These are phyloP conservation scores for Hortiboletus rubellus DNA, from an alignment of 1,284 basidiomycete species.

Conservation along the genomic window DNA sequence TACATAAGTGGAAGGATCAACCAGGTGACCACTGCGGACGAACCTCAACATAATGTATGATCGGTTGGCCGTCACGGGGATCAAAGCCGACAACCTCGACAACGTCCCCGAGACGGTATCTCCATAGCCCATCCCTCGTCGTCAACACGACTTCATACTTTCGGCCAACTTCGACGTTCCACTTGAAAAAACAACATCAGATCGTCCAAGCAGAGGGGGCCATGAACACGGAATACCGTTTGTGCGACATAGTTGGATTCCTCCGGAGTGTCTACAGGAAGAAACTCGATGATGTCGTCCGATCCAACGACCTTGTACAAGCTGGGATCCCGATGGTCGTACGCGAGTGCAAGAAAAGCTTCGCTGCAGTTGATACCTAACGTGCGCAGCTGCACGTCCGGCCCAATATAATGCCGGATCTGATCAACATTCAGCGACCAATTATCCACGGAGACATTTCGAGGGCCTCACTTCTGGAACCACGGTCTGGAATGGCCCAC, in stretches of 20 bases:
- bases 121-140: slow-evolving; percentile 26
- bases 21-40: background rate
- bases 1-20: background rate
- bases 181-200: slow-evolving; percentile 18
- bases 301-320: slow-evolving; percentile 27
- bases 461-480: slow-evolving; percentile 17
- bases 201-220: background rate
- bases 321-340: slow-evolving; percentile 23
- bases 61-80: slow-evolving; percentile 22
- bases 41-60: slow-evolving; percentile 27
- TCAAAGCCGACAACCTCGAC: slow-evolving; percentile 26
- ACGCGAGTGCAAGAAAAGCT: slow-evolving; percentile 25
- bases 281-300: slow-evolving; percentile 29
- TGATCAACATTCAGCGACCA: background rate
- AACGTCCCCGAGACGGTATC: slow-evolving; percentile 28
- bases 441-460: background rate
- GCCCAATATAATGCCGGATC: slow-evolving; percentile 25
- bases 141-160: slow-evolving; percentile 27
- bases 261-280: slow-evolving; percentile 16
- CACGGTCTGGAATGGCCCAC: slow-evolving; percentile 25
- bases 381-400: slow-evolving; percentile 20
- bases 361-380: slow-evolving; percentile 29
- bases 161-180: slow-evolving; percentile 13
- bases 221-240: slow-evolving; percentile 8
- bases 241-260: slow-evolving; percentile 21